Evolutionary conservation across 306 rosid species (phyloP).

Genomic region (Prunus dulcis): DNA sequence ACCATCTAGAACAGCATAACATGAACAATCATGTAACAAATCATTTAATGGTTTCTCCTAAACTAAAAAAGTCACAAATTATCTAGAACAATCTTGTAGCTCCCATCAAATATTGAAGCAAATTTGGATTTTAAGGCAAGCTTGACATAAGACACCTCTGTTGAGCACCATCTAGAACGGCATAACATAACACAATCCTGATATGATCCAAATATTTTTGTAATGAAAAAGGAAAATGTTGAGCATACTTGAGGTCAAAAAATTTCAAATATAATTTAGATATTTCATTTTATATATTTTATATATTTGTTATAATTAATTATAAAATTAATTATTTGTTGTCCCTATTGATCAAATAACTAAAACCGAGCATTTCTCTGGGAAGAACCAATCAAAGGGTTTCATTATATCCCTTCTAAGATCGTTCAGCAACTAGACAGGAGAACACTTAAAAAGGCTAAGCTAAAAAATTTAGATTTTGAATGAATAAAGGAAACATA

Average conservation of each 20-base stretch:
- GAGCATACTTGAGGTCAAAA: neutral
- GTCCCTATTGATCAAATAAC: too few relatives aligned
- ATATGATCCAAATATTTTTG: neutral
- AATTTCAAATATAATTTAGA: too few relatives aligned
- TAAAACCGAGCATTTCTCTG: too few relatives aligned
- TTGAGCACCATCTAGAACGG: too few relatives aligned
- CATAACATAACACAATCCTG: neutral
- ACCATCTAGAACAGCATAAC: neutral
- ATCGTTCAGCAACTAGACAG: neutral
- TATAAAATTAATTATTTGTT: too few relatives aligned
- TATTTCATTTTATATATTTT: too few relatives aligned
- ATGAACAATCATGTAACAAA: neutral
- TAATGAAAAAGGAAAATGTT: neutral
- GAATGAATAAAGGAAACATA: constrained; percentile 16
- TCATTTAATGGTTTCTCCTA: neutral
- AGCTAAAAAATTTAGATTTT: constrained; percentile 6
- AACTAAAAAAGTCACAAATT: neutral
- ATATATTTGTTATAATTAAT: too few relatives aligned
- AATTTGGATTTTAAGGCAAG: neutral
- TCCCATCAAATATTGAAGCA: neutral
- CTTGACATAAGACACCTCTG: too few relatives aligned
- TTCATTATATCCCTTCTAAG: too few relatives aligned
- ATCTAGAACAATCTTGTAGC: neutral
- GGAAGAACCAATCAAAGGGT: too few relatives aligned
- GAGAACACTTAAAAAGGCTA: neutral